Evolutionary conservation across 2,329 filamentous ascomycete genomes (phyloP).

Genomic region (Colletotrichum simmondsii): DNA sequence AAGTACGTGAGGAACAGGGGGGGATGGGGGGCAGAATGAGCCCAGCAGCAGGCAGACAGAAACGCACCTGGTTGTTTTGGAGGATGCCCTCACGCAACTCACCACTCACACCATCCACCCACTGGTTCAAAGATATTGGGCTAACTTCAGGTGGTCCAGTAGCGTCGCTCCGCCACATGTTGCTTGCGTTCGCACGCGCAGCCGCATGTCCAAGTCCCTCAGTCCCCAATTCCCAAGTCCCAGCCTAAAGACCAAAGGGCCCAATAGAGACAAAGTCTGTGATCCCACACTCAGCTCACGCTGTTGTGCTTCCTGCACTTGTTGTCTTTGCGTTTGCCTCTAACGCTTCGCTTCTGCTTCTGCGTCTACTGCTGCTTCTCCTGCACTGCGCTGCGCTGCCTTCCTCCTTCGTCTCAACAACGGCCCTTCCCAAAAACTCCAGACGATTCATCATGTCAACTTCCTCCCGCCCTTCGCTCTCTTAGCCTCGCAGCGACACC

Average conservation of each 20-base stretch:
- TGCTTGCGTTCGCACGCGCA: slow-evolving; percentile 14
- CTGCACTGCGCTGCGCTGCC: neutral
- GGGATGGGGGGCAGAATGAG: neutral
- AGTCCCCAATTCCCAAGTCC: neutral
- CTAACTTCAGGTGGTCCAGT: slow-evolving; percentile 19
- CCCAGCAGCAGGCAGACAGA: slow-evolving; percentile 25
- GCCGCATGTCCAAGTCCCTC: neutral
- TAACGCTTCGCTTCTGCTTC: neutral
- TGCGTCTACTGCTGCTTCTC: neutral
- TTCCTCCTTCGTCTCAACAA: slow-evolving; percentile 29
- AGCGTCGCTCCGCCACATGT: slow-evolving; percentile 28
- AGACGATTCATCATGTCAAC: slow-evolving; percentile 33
- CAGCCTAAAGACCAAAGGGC: neutral
- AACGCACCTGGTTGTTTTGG: neutral
- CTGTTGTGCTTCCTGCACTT: neutral
- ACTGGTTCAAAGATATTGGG: too few relatives aligned
- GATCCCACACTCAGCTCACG: slow-evolving; percentile 5
- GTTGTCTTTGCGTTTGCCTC: neutral
- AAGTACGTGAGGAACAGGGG: neutral
- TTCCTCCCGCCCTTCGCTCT: slow-evolving; percentile 3
- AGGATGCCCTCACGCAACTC: neutral
- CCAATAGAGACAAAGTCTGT: neutral
- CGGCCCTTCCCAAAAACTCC: slow-evolving; percentile 22
- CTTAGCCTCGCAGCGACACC: slow-evolving; percentile 23
- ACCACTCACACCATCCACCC: too few relatives aligned